These are phyloP conservation scores for Coffea humblotiana DNA, from an alignment of 305 asterid genomes.

Conservation along the genomic window DNA sequence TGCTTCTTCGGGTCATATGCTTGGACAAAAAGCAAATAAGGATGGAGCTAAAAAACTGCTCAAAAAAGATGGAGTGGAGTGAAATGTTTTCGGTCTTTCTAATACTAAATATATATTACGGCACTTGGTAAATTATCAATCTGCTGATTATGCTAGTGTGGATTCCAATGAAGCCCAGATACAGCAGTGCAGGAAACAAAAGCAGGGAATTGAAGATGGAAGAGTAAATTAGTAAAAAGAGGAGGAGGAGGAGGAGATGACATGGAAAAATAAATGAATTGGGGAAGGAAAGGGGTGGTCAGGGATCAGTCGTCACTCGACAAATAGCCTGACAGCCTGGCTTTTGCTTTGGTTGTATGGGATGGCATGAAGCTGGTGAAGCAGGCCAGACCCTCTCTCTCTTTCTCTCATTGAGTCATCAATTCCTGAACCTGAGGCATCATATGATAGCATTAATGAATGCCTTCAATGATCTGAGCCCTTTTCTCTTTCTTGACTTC, in stretches of 20 bases:
- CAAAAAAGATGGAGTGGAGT: not conserved
- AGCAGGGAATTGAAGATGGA: not conserved
- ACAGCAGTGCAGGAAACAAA: not conserved
- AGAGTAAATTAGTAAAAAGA: too few relatives aligned
- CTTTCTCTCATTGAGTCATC: constrained; percentile 37
- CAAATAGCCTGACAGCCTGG: constrained; percentile 46
- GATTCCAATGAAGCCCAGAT: not conserved
- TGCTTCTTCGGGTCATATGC: not conserved
- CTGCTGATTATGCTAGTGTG: not conserved
- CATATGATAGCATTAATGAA: constrained; percentile 34
- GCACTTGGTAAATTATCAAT: not conserved
- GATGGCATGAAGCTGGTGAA: not conserved
- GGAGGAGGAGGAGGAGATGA: not conserved
- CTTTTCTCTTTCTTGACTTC: constrained; percentile 1
- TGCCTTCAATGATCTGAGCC: constrained; percentile 21
- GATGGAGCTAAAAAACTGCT: not conserved
- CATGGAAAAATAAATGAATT: constrained; percentile 24
- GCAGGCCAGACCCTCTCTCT: not conserved
- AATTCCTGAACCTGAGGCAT: constrained; percentile 49
- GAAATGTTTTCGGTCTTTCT: not conserved
- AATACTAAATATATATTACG: too few relatives aligned
- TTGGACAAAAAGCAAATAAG: not conserved
- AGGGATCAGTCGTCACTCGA: constrained; percentile 29
- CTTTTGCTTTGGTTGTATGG: constrained; percentile 15
- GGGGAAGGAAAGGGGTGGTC: constrained; percentile 19